Percentiles rank a stretch among this genome's conserved stretches.
These are phyloP conservation scores for Thermothelomyces thermophilus DNA, from an alignment of 2,329 filamentous ascomycete species.

Conservation along the genomic window DNA sequence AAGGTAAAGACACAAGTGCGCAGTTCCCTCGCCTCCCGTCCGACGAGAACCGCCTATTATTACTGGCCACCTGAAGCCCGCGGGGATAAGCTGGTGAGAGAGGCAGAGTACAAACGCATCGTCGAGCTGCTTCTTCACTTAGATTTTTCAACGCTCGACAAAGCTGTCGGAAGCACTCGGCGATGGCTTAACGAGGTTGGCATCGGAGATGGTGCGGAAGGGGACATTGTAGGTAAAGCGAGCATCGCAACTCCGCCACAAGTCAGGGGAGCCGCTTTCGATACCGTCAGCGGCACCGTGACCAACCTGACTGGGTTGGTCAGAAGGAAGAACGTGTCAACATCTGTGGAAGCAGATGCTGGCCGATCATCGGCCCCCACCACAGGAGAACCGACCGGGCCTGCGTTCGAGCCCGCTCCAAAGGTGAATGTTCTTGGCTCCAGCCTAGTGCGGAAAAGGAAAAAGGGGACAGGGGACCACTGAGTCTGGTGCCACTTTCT, in stretches of 20 bases:
- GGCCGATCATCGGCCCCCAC: not conserved
- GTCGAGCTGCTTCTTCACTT: constrained; percentile 65
- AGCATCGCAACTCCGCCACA: constrained; percentile 19
- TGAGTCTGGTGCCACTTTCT: no score
- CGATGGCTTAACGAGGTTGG: constrained; percentile 66
- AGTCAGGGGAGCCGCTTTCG: constrained; percentile 19
- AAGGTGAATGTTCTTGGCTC: constrained; percentile 26
- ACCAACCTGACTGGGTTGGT: constrained; percentile 46
- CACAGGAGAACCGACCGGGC: not conserved
- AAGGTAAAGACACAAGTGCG: constrained; percentile 55
- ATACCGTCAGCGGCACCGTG: constrained; percentile 25
- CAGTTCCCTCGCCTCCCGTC: constrained; percentile 43
- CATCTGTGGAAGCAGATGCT: not conserved
- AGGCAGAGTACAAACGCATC: constrained; percentile 59
- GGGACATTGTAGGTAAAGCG: constrained; percentile 40
- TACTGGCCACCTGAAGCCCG: constrained; percentile 57
- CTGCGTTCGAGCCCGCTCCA: constrained; percentile 25
- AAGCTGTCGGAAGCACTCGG: constrained; percentile 57
- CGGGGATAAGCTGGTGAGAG: constrained; percentile 57
- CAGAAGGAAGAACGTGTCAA: constrained; percentile 28
- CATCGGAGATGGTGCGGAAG: constrained; percentile 46
- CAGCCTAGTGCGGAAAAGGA: constrained; percentile 45
- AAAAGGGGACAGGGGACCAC: constrained; percentile 30
- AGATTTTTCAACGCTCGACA: constrained; percentile 61
- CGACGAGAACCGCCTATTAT: constrained; percentile 55